A percentile compares a stretch with the other conserved stretches of the same genome.
Evolutionary conservation across 148 eudicot genomes (phyloP).

Genomic region (Vaccinium vitisidaea): DNA sequence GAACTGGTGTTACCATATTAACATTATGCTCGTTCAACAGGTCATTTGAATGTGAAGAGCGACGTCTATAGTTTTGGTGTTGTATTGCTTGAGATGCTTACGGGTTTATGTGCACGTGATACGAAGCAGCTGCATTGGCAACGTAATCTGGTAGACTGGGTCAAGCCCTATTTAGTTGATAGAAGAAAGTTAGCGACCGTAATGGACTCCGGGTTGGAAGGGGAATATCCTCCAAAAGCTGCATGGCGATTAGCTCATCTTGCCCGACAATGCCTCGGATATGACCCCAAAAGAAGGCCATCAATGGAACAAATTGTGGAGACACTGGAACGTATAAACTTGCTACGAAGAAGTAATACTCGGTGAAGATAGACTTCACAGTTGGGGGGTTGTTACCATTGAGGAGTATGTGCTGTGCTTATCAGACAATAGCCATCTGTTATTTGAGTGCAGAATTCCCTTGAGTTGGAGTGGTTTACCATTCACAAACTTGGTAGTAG

Average conservation of each 20-base stretch:
- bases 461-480: too few species aligned
- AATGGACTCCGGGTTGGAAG: background rate
- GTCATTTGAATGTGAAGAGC: conserved; percentile 71
- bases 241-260: background rate
- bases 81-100: background rate
- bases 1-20: background rate
- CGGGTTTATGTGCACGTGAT: background rate
- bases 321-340: background rate
- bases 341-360: too few species aligned
- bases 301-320: background rate
- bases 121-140: background rate
- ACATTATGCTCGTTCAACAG: conserved; percentile 35
- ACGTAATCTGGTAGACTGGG: background rate
- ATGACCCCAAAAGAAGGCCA: background rate
- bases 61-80: conserved; percentile 65
- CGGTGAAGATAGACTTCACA: too few species aligned
- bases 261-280: background rate
- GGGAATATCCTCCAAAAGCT: background rate
- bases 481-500: too few species aligned
- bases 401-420: too few species aligned
- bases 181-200: background rate
- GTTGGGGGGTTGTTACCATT: too few species aligned
- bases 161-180: background rate
- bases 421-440: too few species aligned
- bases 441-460: too few species aligned